Conservation (phyloP, 2,329 filamentous ascomycete species). For the Zymoseptoria crescenta region DNA sequence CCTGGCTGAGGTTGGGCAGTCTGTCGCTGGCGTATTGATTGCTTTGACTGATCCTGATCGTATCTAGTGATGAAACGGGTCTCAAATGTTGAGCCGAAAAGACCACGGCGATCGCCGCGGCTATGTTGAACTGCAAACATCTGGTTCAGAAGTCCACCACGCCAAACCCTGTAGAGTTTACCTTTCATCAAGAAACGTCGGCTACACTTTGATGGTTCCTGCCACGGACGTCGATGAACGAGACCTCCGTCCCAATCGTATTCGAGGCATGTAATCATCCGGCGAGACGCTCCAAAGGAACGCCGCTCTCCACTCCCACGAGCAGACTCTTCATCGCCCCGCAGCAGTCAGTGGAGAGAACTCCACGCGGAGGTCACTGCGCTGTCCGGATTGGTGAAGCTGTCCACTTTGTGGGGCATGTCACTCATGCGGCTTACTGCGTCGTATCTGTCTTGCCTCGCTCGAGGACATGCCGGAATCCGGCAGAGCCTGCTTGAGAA, state of each 20-base stretch:
- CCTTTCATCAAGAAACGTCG: neutral
- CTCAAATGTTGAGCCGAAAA: neutral
- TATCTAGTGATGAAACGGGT: neutral
- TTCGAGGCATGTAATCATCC: neutral
- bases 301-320: neutral
- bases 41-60: neutral
- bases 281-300: neutral
- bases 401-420: neutral
- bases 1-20: neutral
- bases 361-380: neutral
- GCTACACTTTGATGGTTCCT: neutral
- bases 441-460: neutral
- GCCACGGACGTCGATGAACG: neutral
- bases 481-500: neutral
- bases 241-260: no score
- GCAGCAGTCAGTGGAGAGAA: neutral
- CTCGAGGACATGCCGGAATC: neutral
- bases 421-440: neutral
- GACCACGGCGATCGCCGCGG: neutral
- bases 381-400: neutral
- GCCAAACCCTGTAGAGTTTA: neutral
- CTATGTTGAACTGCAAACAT: neutral
- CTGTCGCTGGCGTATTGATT: neutral
- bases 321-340: neutral
- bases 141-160: neutral